These are phyloP conservation scores for Scedosporium boydii DNA, from an alignment of 2,329 filamentous ascomycete genomes.

Conservation along the genomic window DNA sequence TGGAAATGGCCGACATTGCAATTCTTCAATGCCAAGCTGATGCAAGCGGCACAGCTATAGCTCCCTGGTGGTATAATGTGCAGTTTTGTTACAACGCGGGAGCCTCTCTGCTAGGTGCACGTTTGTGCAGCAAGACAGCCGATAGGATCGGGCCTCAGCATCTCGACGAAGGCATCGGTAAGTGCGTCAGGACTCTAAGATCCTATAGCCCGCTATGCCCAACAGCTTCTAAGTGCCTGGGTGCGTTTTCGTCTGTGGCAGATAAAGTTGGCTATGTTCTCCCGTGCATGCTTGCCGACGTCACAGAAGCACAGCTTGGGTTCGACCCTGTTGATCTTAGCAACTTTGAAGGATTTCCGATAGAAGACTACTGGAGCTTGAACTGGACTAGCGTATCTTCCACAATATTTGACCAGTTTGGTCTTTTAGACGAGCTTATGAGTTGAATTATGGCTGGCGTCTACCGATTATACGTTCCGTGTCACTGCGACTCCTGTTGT, in stretches of 20 bases:
- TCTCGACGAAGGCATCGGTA: background rate
- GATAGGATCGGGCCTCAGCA: background rate
- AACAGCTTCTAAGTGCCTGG: background rate
- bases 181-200: background rate
- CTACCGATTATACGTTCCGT: no score
- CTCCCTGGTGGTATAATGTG: slow-evolving; percentile 3
- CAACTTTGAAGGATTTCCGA: background rate
- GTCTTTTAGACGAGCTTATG: background rate
- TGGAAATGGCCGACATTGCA: background rate
- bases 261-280: background rate
- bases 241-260: background rate
- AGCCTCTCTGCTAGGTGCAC: background rate
- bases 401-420: background rate
- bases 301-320: background rate
- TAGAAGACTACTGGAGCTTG: background rate
- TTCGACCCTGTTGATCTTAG: background rate
- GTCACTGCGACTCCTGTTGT: no score
- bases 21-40: background rate
- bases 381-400: background rate
- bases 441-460: background rate
- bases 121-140: background rate
- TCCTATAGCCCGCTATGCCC: background rate
- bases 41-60: background rate
- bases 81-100: slow-evolving; percentile 2
- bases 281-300: background rate